Percentiles rank a stretch among this genome's conserved stretches.
Evolutionary conservation across 129 eudicot genomes (phyloP).

Genomic region (Tagetes erecta): DNA sequence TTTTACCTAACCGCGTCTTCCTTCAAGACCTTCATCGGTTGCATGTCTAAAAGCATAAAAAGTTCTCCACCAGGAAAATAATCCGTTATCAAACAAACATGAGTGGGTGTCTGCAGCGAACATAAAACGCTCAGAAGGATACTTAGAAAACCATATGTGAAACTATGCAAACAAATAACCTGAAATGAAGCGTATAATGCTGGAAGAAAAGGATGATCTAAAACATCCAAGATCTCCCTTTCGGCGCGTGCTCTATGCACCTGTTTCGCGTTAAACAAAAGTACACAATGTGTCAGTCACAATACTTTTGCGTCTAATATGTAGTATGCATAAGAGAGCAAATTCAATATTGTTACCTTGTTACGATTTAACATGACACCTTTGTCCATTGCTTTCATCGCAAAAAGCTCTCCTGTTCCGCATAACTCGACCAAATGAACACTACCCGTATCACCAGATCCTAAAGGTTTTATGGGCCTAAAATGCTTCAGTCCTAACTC

Average conservation of each 20-base stretch:
- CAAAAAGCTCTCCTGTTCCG: constrained; percentile 79
- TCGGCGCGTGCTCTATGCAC: constrained; percentile 99
- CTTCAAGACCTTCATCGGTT: constrained; percentile 82
- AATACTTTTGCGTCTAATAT: too few species aligned
- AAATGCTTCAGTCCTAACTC: constrained; percentile 83
- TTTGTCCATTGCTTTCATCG: constrained; percentile 99
- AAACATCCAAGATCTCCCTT: constrained; percentile 85
- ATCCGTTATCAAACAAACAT: constrained; percentile 91
- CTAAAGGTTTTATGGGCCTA: constrained; percentile 85
- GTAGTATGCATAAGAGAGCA: not conserved
- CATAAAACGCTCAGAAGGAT: not conserved
- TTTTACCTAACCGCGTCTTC: constrained; percentile 91
- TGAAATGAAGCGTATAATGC: constrained; percentile 98
- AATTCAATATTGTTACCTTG: constrained; percentile 53
- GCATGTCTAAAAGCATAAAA: constrained; percentile 81
- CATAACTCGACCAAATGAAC: constrained; percentile 93
- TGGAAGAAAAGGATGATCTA: constrained; percentile 99
- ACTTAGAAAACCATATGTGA: not conserved
- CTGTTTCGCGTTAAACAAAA: constrained; percentile 36
- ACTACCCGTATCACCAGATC: constrained; percentile 98
- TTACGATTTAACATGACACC: constrained; percentile 88
- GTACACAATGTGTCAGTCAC: not conserved
- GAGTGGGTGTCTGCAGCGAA: constrained; percentile 75
- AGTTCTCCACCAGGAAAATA: constrained; percentile 98
- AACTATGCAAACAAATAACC: constrained; percentile 40